phyloP scores from a whole-genome alignment of 2,329 filamentous ascomycete genomes.

The Cladosporium cucumerinum region DNA sequence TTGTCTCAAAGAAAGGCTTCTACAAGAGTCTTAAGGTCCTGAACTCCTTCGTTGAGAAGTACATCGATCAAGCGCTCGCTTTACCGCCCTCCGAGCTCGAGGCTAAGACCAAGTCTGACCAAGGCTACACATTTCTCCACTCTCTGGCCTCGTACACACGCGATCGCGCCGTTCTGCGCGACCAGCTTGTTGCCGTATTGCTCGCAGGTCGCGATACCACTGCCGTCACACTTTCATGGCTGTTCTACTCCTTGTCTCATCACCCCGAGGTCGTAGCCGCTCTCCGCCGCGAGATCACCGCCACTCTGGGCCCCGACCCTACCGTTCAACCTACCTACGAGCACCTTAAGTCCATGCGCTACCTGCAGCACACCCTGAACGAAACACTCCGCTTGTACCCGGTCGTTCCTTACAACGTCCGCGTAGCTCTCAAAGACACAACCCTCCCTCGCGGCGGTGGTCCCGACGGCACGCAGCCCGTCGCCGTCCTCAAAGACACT shows the following conservation, averaged over 20 bases:
- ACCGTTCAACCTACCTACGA: slow-evolving; percentile 61
- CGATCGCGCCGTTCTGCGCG: slow-evolving; percentile 64
- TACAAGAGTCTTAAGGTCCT: slow-evolving; percentile 63
- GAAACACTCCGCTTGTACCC: slow-evolving; percentile 49
- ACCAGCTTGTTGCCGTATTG: slow-evolving; percentile 78
- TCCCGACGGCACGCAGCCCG: slow-evolving; percentile 42
- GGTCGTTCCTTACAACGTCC: slow-evolving; percentile 50
- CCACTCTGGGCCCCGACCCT: slow-evolving; percentile 58
- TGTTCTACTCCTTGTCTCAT: slow-evolving; percentile 74
- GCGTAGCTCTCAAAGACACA: slow-evolving; percentile 46
- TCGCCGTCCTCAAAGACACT: slow-evolving; percentile 43
- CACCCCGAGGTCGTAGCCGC: slow-evolving; percentile 65
- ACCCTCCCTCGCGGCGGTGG: slow-evolving; percentile 50
- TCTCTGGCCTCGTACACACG: slow-evolving; percentile 78
- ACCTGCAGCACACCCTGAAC: slow-evolving; percentile 54
- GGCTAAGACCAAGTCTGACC: slow-evolving; percentile 67
- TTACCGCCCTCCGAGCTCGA: slow-evolving; percentile 70
- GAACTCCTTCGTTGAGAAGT: slow-evolving; percentile 72
- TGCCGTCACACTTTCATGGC: slow-evolving; percentile 75
- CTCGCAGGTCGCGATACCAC: slow-evolving; percentile 87
- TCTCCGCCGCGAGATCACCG: slow-evolving; percentile 69
- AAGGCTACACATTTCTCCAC: slow-evolving; percentile 80
- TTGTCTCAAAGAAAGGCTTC: slow-evolving; percentile 66
- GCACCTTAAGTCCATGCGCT: slow-evolving; percentile 84
- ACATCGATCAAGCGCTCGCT: slow-evolving; percentile 69